Conservation (phyloP, 345 rosid species). For the Populus ilicifolia region DNA sequence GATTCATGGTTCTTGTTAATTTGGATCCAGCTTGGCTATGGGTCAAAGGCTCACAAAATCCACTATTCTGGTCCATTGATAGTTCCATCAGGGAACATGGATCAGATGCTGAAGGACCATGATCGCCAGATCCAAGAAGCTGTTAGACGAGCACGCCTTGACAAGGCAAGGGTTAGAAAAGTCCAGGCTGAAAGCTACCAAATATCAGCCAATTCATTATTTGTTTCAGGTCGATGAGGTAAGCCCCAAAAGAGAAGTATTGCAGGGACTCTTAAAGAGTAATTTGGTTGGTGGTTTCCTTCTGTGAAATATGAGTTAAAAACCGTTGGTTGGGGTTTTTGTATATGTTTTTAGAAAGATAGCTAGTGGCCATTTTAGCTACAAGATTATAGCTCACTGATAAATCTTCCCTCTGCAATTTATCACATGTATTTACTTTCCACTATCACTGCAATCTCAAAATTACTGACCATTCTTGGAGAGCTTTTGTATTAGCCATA, state of each 20-base stretch:
- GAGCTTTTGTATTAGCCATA: conserved; percentile 21
- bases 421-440: conserved; percentile 24
- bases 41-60: conserved; percentile 86
- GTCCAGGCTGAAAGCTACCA: conserved; percentile 60
- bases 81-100: conserved; percentile 83
- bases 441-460: conserved; percentile 20
- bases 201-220: conserved; percentile 55
- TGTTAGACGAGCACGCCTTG: conserved; percentile 75
- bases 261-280: conserved; percentile 20
- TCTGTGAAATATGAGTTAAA: conserved; percentile 17
- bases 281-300: conserved; percentile 22
- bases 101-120: conserved; percentile 91
- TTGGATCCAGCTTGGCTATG: conserved; percentile 62
- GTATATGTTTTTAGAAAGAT: conserved; percentile 38
- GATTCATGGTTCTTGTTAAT: not conserved
- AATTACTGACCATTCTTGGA: conserved; percentile 29
- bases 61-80: conserved; percentile 94
- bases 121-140: conserved; percentile 98
- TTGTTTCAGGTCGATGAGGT: conserved; percentile 72
- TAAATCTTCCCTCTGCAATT: conserved; percentile 14
- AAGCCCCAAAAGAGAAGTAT: conserved; percentile 17
- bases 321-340: conserved; percentile 17
- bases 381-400: conserved; percentile 23
- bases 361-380: conserved; percentile 24
- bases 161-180: conserved; percentile 75